Conservation (phyloP, 257 asterid species). For the Capsicum rhomboideum region DNA sequence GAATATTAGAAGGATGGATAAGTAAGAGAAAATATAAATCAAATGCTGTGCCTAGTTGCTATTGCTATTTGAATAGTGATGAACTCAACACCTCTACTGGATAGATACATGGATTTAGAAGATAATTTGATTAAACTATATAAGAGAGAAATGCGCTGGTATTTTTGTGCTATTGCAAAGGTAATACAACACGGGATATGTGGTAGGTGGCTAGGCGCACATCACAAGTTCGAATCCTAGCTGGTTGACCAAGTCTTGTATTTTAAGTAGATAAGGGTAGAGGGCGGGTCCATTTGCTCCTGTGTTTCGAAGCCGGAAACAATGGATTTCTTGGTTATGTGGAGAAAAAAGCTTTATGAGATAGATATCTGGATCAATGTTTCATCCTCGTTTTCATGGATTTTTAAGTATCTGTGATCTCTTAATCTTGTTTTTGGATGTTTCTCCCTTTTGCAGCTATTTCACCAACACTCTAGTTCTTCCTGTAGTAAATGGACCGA, state of each 20-base stretch:
- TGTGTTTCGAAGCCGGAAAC: not conserved
- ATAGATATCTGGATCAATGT: not conserved
- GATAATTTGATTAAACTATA: not conserved
- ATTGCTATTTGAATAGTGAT: not conserved
- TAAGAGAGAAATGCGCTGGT: not conserved
- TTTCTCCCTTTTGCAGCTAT: constrained; percentile 39
- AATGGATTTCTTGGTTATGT: not conserved
- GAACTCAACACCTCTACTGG: not conserved
- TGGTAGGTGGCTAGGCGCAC: not conserved
- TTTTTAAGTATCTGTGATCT: not conserved
- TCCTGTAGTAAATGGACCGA: constrained; percentile 91
- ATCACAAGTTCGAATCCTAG: not conserved
- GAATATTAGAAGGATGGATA: not conserved
- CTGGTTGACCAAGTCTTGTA: not conserved
- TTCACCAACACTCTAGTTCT: constrained; percentile 91
- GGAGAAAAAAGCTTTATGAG: not conserved
- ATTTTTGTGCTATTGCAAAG: not conserved
- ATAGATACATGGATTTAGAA: not conserved
- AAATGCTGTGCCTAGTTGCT: not conserved
- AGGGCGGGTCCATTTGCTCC: not conserved
- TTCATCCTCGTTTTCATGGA: not conserved
- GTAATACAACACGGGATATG: not conserved
- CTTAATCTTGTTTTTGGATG: not conserved
- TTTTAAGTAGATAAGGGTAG: not conserved
- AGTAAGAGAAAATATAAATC: not conserved